Base-by-base conservation (phyloP, 768 basidiomycete genomes). In the Pholiota microspora region DNA sequence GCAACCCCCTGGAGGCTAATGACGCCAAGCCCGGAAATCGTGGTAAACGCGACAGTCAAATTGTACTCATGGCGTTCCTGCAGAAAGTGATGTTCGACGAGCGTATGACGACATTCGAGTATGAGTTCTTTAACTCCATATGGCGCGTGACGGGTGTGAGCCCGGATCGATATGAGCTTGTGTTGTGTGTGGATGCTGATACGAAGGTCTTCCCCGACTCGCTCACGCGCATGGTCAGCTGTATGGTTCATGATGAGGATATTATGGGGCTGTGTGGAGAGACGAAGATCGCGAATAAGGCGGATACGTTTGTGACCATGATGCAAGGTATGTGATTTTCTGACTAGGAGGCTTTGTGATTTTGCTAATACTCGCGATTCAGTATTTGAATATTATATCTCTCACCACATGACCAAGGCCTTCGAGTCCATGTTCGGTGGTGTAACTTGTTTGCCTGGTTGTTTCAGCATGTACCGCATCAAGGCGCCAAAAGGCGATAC, bases 61-160 rank as follows among this genome's bases (percentile, higher is more conserved):
- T 99, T 63, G 89, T 99, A 48, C 77, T 98, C 57, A 99, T 99
- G 97, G 81, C 82, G 16, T 98, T 98, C 80, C 77, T 98, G 68
- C 97, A 99, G 72, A 98, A 97, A 71, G 94, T 98, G 63, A 97
- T 99, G 95, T 98, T 98, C 63, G 97, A 99, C 72, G 97, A 99
- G 76, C 85, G 97, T 49, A 98, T 99, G 96, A 97, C 96, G 57
- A 96, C 92, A 51, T 95, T 99, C 69, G 97, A 98, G 74, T 98
- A 98, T 70, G 97, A 98, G 73, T 98, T 98, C 72, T 99, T 99
- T 85, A 99, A 99, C 72, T 87, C 93, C 50, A 77, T 98, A 16
- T 99, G 97, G 97, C 77, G 96, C 51, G 89, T 85, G 38, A 96
- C 95, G 13, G 97, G 97, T 25, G 86, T 99, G 56, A 90, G 89